Conservation (phyloP, 2,329 filamentous ascomycete genomes). For the Arthroderma sp. region DNA sequence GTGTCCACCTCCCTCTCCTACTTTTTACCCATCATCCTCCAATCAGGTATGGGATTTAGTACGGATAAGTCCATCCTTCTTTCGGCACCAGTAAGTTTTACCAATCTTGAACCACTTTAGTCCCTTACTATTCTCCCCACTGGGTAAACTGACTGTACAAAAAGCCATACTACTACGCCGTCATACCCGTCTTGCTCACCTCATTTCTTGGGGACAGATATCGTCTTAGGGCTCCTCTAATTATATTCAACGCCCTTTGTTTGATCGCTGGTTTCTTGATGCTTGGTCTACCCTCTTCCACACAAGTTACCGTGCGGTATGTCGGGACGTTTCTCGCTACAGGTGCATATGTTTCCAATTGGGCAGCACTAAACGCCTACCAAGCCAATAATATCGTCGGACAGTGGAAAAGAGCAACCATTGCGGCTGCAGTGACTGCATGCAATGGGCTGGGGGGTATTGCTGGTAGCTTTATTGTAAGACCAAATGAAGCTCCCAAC, state of each 20-base stretch:
- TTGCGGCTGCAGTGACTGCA: constrained; percentile 46
- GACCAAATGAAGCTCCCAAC: constrained; percentile 45
- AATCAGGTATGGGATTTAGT: constrained; percentile 43
- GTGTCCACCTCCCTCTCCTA: constrained; percentile 53
- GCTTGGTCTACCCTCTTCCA: constrained; percentile 43
- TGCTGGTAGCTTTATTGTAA: constrained; percentile 53
- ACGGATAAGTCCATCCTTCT: constrained; percentile 45
- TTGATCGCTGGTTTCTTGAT: constrained; percentile 52
- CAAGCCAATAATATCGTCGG: constrained; percentile 50
- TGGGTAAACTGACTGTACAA: too few relatives aligned
- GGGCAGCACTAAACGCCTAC: constrained; percentile 52
- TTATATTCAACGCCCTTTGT: constrained; percentile 50
- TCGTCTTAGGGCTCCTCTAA: constrained; percentile 48
- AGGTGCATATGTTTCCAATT: constrained; percentile 55
- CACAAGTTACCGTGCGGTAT: constrained; percentile 48
- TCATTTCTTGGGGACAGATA: constrained; percentile 50
- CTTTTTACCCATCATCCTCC: constrained; percentile 49
- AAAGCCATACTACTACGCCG: constrained; percentile 52
- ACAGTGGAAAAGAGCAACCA: constrained; percentile 53
- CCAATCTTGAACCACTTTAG: background rate
- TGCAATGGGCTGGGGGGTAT: constrained; percentile 52
- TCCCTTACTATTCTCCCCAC: background rate
- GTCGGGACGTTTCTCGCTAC: constrained; percentile 53
- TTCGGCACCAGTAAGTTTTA: constrained; percentile 38
- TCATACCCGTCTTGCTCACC: constrained; percentile 50